Evolutionary conservation across 345 rosid genomes (phyloP).

Genomic region (Reutealis trisperma): DNA sequence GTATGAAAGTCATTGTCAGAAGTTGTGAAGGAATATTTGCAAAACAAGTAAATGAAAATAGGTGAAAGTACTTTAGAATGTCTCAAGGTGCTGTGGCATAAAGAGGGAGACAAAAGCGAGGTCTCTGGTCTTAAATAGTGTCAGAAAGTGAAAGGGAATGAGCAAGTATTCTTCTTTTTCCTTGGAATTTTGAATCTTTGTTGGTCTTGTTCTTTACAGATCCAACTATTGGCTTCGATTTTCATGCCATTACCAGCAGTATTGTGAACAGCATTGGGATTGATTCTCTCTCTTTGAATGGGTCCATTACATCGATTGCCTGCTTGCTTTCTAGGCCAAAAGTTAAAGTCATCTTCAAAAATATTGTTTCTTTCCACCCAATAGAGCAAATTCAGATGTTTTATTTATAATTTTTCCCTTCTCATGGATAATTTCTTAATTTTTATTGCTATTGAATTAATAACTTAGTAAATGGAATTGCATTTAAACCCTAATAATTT

Average conservation of each 20-base stretch:
- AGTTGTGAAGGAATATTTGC: slow-evolving; percentile 12
- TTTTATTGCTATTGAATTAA: too few species aligned
- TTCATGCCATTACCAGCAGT: neutral
- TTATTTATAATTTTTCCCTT: too few species aligned
- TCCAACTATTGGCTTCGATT: neutral
- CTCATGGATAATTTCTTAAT: too few species aligned
- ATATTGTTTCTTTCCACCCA: neutral
- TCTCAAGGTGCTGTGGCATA: neutral
- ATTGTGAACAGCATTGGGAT: slow-evolving; percentile 14
- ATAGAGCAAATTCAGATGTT: too few species aligned
- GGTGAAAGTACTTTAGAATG: slow-evolving; percentile 11
- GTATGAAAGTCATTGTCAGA: neutral
- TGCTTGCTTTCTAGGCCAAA: neutral
- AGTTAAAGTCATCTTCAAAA: slow-evolving; percentile 7
- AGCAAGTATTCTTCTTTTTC: neutral
- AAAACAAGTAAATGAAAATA: neutral
- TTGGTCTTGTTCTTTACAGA: slow-evolving; percentile 12
- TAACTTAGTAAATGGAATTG: too few species aligned
- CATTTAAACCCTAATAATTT: too few species aligned
- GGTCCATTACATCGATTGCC: slow-evolving; percentile 1
- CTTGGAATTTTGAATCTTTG: slow-evolving; percentile 12
- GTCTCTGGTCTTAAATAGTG: neutral
- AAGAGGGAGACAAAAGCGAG: slow-evolving; percentile 23
- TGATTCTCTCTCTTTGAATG: neutral
- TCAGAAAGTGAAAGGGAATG: slow-evolving; percentile 18